Evolutionary conservation across 192 early-diverging fungal species (phyloP).

Genomic region (Coemansia sp.): DNA sequence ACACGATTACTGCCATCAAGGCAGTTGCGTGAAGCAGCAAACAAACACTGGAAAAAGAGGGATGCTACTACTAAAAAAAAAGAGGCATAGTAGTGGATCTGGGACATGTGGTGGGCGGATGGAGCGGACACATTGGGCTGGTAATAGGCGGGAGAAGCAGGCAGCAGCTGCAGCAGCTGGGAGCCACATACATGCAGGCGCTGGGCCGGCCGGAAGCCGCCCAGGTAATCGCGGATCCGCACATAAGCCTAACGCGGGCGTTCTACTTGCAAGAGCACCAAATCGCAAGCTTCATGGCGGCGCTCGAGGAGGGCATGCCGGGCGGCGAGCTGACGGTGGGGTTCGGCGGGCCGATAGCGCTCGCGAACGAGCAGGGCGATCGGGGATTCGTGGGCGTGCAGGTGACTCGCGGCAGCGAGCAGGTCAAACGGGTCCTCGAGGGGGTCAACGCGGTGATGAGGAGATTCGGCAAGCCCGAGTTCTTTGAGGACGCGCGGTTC

Average conservation of each 20-base stretch:
- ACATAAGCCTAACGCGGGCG: constrained; percentile 47
- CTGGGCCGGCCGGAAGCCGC: constrained; percentile 1
- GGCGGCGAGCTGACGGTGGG: constrained; percentile 19
- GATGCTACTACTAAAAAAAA: background rate
- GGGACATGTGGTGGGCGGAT: constrained; percentile 46
- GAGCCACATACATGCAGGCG: constrained; percentile 11
- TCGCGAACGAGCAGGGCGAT: constrained; percentile 27
- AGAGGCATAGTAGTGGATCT: constrained; percentile 6
- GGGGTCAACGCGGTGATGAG: constrained; percentile 39
- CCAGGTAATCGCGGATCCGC: constrained; percentile 17
- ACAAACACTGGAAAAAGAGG: background rate
- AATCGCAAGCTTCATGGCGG: constrained; percentile 28
- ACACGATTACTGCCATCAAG: constrained; percentile 1
- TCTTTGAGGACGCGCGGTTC: constrained; percentile 40
- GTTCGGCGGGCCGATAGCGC: constrained; percentile 22
- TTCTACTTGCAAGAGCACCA: constrained; percentile 49
- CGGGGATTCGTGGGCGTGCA: constrained; percentile 42
- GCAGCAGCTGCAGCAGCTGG: constrained; percentile 23
- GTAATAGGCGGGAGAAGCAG: constrained; percentile 10
- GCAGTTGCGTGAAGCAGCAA: background rate
- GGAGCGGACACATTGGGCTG: constrained; percentile 42
- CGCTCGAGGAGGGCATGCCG: constrained; percentile 15
- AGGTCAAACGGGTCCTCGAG: constrained; percentile 16
- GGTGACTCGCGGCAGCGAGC: constrained; percentile 22
- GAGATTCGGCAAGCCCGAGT: constrained; percentile 30